Evolutionary conservation across 2,329 filamentous ascomycete genomes (phyloP), one percentile per base, ranked within the genome.

Genomic region (Ceratocystis harringtonii): DNA sequence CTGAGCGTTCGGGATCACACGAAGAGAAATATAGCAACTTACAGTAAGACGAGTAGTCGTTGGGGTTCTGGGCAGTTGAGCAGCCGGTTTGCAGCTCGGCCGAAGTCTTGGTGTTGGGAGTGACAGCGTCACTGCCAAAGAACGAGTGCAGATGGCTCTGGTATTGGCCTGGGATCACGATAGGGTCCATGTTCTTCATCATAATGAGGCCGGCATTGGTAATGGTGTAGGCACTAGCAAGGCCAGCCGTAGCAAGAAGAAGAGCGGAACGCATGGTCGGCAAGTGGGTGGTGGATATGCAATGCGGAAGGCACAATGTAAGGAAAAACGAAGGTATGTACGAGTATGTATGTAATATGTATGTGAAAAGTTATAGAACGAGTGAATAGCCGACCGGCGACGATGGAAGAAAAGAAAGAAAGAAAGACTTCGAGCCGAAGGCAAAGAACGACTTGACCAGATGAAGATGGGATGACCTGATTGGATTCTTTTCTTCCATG

Each of bases 1-100:
- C 55, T 36, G 3, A 3, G 6, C 10, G 12, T 12, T 5, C 10
- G 36, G 36, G 5, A 3, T 43, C 36, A 15, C 3, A 3, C 12
- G 36, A 10, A 41, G 12, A 15, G 36, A 10, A 41, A 41, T 41
- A 3, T 41, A 12, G 12, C 10, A 43, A 62, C 72, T 63, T 66
- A 73, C 76, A 80, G 73, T 80, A 79, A 3, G 74, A 71, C 0
- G 76, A 78, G 1, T 78, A 70, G 66, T 80, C 78, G 64, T 80
- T 79, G 22, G 76, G 75, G 71, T 79, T 79, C 67, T 78, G 71
- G 17, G 72, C 75, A 7, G 73, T 76, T 8, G 77, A 75, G 72
- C 78, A 80, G 7, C 78, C 78, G 2, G 70, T 69, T 50, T 77
- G 76, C 0, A 80, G 72, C 65, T 69, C 71, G 1, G 69, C 70